Conservation (phyloP, 2,329 filamentous ascomycete species). For the Aspergillaceae sp. region DNA sequence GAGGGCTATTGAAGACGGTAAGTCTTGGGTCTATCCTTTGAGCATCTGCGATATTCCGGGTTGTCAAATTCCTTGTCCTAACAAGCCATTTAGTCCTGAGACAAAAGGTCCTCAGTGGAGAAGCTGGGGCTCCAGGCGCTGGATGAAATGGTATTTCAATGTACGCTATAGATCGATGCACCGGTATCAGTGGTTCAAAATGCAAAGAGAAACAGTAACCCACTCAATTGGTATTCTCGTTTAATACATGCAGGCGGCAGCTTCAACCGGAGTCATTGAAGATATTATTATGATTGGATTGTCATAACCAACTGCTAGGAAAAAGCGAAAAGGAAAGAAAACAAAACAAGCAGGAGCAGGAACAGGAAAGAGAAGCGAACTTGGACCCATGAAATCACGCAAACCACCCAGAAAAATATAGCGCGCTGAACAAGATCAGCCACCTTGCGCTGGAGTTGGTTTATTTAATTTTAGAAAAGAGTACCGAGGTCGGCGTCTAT, state of each 20-base stretch:
- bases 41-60: background rate
- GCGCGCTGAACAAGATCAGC: too few relatives aligned
- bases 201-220: background rate
- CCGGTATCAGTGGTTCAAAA: background rate
- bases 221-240: background rate
- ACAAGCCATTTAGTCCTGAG: slow-evolving; percentile 36
- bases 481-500: slow-evolving; percentile 21
- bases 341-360: background rate
- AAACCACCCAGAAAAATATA: too few relatives aligned
- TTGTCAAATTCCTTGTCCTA: slow-evolving; percentile 6
- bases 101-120: slow-evolving; percentile 44
- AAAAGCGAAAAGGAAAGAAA: slow-evolving; percentile 2
- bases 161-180: background rate
- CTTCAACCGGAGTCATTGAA: background rate
- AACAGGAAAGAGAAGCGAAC: background rate
- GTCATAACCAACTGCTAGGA: background rate
- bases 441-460: background rate
- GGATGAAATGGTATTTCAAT: slow-evolving; percentile 8
- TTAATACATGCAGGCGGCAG: background rate
- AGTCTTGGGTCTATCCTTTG: slow-evolving; percentile 14
- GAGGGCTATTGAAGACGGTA: slow-evolving; percentile 80
- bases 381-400: too few relatives aligned
- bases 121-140: slow-evolving; percentile 25
- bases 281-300: background rate
- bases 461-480: slow-evolving; percentile 14